A percentile compares a stretch with the other conserved stretches of the same genome.
phyloP scores from a whole-genome alignment of 805 yeast genomes.

The Priceomyces carsonii region DNA sequence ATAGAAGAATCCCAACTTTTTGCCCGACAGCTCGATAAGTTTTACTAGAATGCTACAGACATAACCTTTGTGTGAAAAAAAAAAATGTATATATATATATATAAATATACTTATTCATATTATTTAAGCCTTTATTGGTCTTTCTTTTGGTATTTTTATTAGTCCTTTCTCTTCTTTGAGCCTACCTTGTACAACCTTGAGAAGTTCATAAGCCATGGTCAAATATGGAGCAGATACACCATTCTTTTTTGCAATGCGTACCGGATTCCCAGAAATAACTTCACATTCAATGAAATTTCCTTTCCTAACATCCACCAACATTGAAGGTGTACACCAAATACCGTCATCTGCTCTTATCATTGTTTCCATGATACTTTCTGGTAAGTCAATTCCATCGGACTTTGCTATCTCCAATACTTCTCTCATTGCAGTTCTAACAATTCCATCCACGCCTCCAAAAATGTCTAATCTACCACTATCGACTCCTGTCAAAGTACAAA shows the following conservation, averaged over 20 bases:
- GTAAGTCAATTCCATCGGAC: constrained; percentile 21
- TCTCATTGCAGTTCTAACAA: constrained; percentile 18
- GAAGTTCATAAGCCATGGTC: constrained; percentile 16
- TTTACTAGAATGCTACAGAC: no score
- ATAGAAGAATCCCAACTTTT: no score
- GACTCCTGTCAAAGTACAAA: constrained; percentile 30
- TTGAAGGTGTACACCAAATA: constrained; percentile 20
- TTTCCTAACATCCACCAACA: constrained; percentile 24
- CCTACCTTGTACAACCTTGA: constrained; percentile 19
- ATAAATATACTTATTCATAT: no score
- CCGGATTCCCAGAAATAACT: constrained; percentile 22
- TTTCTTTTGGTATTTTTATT: constrained; percentile 15
- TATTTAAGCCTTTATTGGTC: constrained; percentile 17
- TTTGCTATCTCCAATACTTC: constrained; percentile 22
- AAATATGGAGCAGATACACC: constrained; percentile 20
- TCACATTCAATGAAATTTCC: constrained; percentile 21
- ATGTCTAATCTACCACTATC: constrained; percentile 24
- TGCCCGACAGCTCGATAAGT: no score
- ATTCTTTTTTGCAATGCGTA: constrained; percentile 18
- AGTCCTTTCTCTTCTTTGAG: constrained; percentile 19
- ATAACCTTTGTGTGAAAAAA: no score
- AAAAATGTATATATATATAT: no score
- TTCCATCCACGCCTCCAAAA: constrained; percentile 17
- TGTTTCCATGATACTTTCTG: constrained; percentile 14
- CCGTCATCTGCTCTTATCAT: constrained; percentile 18